Conservation (phyloP, 1,284 basidiomycete species). For the Inonotus hispidus region DNA sequence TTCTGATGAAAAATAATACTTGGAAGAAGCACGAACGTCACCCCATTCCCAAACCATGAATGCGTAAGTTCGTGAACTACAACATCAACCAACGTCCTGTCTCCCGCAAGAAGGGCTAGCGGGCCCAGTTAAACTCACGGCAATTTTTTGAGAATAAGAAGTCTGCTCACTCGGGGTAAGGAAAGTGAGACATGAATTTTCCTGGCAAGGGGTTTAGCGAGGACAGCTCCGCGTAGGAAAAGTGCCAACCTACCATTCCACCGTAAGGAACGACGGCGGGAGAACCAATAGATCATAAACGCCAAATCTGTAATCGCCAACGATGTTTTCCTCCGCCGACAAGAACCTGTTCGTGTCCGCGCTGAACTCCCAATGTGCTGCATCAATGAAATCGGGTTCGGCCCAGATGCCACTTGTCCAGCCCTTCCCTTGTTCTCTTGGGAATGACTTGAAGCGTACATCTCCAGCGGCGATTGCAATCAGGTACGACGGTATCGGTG, state of each 20-base stretch:
- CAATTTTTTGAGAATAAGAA: not conserved
- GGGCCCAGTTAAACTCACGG: not conserved
- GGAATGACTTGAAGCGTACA: slow-evolving; percentile 69
- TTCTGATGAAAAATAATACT: not conserved
- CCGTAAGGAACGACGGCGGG: slow-evolving; percentile 91
- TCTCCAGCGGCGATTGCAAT: slow-evolving; percentile 86
- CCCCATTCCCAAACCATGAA: slow-evolving; percentile 84
- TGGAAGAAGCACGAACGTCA: slow-evolving; percentile 50
- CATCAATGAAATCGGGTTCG: slow-evolving; percentile 79
- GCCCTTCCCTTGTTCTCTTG: slow-evolving; percentile 49
- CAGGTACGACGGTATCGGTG: slow-evolving; percentile 82
- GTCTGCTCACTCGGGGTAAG: slow-evolving; percentile 72
- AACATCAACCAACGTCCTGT: slow-evolving; percentile 82
- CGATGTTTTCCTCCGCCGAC: slow-evolving; percentile 67
- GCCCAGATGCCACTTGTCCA: slow-evolving; percentile 89
- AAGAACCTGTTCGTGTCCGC: slow-evolving; percentile 82
- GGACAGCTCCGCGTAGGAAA: slow-evolving; percentile 1
- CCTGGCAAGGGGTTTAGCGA: slow-evolving; percentile 35
- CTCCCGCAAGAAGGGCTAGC: slow-evolving; percentile 73
- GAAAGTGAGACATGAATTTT: slow-evolving; percentile 83
- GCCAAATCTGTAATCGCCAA: slow-evolving; percentile 79
- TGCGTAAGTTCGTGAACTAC: slow-evolving; percentile 77
- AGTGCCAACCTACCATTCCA: slow-evolving; percentile 58
- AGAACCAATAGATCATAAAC: slow-evolving; percentile 92
- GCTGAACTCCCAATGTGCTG: slow-evolving; percentile 84